Evolutionary conservation across 129 eudicot species (phyloP), one percentile per base, ranked within the genome.

Genomic region (Mikania micrantha): DNA sequence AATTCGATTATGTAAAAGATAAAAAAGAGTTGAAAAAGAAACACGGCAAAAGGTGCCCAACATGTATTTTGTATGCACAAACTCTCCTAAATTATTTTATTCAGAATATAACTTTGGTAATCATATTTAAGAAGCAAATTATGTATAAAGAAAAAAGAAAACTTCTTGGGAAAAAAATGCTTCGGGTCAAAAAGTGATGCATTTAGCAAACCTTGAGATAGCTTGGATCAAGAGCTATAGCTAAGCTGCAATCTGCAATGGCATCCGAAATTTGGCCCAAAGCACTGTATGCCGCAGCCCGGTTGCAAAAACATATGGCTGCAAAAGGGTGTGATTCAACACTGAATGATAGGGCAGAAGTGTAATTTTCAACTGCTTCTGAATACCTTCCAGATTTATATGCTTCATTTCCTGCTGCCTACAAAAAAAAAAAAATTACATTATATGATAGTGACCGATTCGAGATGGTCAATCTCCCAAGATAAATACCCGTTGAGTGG

Each of bases 331-430:
- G 95, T 48, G 98, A 88, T 79, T 92, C 98, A 48, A 86, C 84
- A 58, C 82, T 88, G 69, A 88, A 85, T 57, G 91, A 76, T 69
- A 92, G 66, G 57, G 96, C 96, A 45, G 84, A 78, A 67, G 85
- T 88, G 69, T 92, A 92, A 58, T 82, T 83, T 69, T 85, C 95
- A 77, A 88, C 83, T 59, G 96, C 96, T 70, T 92, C 98, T 38
- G 83, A 74, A 70, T 88, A 82, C 77, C 74, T 86, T 60, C 95
- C 87, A 17, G 91, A 76, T 62, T 88, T 90, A 69, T 77, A 92
- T 47, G 98, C 96, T 79, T 78, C 95, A 82, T 92, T 92, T 76
- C 98, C 98, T 39, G 95, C 94, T 73, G 84, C 72, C 97, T 91
- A 75, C 71, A 70, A 25, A 17, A 22, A 75, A 32, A n/a, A 27